These are phyloP conservation scores for Pterocarpus santalinus DNA, from an alignment of 306 rosid genomes.

Conservation along the genomic window DNA sequence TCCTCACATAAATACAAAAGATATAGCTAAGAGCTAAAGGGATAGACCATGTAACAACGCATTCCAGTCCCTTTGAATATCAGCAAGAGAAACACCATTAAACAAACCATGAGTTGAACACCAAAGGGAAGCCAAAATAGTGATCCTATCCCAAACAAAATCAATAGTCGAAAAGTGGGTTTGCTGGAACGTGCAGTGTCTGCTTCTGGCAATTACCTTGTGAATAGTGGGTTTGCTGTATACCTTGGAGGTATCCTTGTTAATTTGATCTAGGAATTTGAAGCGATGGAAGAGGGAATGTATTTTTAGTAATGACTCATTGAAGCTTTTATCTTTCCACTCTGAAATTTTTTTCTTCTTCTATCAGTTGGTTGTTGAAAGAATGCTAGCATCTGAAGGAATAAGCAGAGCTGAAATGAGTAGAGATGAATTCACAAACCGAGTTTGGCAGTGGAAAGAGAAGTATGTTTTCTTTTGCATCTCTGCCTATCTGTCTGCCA, in stretches of 20 bases:
- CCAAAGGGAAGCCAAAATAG: too few species aligned
- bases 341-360: constrained; percentile 47
- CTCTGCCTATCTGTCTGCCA: constrained; percentile 43
- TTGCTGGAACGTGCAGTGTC: background rate
- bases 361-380: constrained; percentile 93
- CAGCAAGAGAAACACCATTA: too few species aligned
- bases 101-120: too few species aligned
- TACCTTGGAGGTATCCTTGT: constrained; percentile 11
- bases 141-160: too few species aligned
- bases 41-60: too few species aligned
- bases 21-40: too few species aligned
- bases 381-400: constrained; percentile 95
- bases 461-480: constrained; percentile 63
- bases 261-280: constrained; percentile 1
- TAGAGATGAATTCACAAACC: constrained; percentile 82
- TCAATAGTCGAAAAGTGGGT: background rate
- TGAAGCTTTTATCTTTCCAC: constrained; percentile 36
- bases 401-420: constrained; percentile 79
- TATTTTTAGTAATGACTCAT: constrained; percentile 17
- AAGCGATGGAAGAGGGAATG: background rate
- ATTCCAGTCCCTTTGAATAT: too few species aligned
- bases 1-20: too few species aligned
- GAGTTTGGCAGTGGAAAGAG: constrained; percentile 99
- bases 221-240: background rate
- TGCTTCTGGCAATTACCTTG: background rate